phyloP scores from a whole-genome alignment of 176 grass and related monocot genomes.

The Pharus latifolius region DNA sequence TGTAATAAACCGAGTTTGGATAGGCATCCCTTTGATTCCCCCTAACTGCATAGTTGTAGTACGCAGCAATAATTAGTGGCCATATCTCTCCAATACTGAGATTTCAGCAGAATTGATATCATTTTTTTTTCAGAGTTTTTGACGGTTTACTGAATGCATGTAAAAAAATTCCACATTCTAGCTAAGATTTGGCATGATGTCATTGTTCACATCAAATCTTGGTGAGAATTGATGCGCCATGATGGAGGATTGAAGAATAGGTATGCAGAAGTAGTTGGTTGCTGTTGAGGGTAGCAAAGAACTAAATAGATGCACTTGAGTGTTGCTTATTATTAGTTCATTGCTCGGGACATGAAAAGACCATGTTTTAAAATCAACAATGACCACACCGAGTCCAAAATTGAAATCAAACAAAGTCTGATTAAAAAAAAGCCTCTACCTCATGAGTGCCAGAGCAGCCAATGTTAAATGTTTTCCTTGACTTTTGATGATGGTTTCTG shows the following conservation, averaged over 20 bases:
- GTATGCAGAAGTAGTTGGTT: background rate
- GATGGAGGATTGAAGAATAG: background rate
- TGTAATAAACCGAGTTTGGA: no score
- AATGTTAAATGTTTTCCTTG: background rate
- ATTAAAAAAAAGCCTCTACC: background rate
- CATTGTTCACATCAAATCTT: background rate
- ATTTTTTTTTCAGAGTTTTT: no score
- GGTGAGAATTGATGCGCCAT: constrained; percentile 6
- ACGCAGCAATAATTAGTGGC: no score
- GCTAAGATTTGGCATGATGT: no score
- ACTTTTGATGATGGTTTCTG: background rate
- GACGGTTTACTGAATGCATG: no score
- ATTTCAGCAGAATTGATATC: no score
- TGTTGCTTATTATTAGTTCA: background rate
- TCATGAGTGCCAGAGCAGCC: background rate
- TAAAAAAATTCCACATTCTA: no score
- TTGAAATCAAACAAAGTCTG: constrained; percentile 24
- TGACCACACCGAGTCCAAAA: background rate
- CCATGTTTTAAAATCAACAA: background rate
- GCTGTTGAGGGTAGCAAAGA: background rate
- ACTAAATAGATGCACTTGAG: background rate
- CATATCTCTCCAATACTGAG: no score
- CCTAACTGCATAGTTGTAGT: no score
- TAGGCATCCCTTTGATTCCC: no score
- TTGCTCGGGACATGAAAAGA: background rate